These are phyloP conservation scores for Fragaria ananassa DNA, from an alignment of 306 rosid genomes.

Conservation along the genomic window DNA sequence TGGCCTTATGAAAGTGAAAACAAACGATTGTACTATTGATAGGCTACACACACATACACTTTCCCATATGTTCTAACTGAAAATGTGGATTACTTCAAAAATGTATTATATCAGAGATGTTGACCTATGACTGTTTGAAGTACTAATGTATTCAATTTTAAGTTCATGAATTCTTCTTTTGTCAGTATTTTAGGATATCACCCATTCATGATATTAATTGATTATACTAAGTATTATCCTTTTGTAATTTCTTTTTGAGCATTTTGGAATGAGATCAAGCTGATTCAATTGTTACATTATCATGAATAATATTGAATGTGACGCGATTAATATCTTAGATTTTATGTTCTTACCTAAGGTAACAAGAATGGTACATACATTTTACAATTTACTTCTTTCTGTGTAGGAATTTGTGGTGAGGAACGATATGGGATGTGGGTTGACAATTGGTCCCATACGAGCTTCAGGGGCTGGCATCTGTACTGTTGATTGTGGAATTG, in stretches of 20 bases:
- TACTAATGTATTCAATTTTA: background rate
- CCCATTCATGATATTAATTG: background rate
- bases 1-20: background rate
- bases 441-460: slow-evolving; percentile 27
- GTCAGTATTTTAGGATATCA: background rate
- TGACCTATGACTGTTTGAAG: background rate
- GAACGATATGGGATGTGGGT: slow-evolving; percentile 97
- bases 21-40: background rate
- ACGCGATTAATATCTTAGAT: background rate
- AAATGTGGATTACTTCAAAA: background rate
- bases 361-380: background rate
- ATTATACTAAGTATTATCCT: background rate
- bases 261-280: slow-evolving; percentile 4
- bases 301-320: background rate
- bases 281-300: background rate
- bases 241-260: background rate
- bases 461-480: slow-evolving; percentile 94
- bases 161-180: background rate
- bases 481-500: slow-evolving; percentile 93
- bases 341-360: slow-evolving; percentile 5
- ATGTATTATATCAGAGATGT: background rate
- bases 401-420: slow-evolving; percentile 87
- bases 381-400: slow-evolving; percentile 1
- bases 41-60: background rate
- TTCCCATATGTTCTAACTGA: background rate